Base-by-base conservation (phyloP, 495 filamentous ascomycete species). In the Podospora fimiseda region DNA sequence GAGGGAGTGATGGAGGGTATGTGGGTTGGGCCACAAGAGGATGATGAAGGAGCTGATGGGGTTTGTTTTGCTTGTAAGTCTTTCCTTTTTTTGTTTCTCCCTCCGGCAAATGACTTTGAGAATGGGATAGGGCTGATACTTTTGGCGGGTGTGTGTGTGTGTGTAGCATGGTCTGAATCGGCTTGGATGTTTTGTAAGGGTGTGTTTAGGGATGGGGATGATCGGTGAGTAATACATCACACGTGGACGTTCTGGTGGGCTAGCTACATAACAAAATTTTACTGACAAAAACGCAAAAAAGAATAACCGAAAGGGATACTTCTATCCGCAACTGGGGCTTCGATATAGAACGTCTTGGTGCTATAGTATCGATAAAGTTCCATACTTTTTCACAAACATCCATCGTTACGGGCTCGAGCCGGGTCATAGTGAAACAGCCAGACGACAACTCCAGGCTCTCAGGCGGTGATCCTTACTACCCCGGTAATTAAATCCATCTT, bases 11-110 rank as follows among this genome's bases (percentile, higher is more conserved):
- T 15, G n/a, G 9, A 19, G 39, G 20, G 39, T 15, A 41, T 41
- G 38, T n/a, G n/a, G n/a, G n/a, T n/a, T n/a, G n/a, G n/a, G n/a
- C n/a, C n/a, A n/a, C n/a, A n/a, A n/a, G n/a, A n/a, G n/a, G n/a
- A n/a, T n/a, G n/a, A n/a, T n/a, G n/a, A n/a, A 41, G 38, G 38
- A 9, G 6, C n/a, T 15, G 13, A 19, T 22, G 69, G 64, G 33
- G 48, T 58, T 9, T 60, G 51, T 9, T 70, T 60, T 59, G 47
- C 54, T 18, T 54, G 71, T 71, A 45, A 55, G 64, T 64, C 19
- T 56, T 24, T 21, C 18, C 20, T 9, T 21, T 15, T n/a, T n/a
- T n/a, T n/a, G n/a, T n/a, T n/a, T n/a, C n/a, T n/a, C n/a, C n/a
- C n/a, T 13, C 9, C n/a, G n/a, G n/a, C 16, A 3, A 20, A 20